Conservation (phyloP, 2,329 filamentous ascomycete genomes). For the Trichoderma atroviride region DNA sequence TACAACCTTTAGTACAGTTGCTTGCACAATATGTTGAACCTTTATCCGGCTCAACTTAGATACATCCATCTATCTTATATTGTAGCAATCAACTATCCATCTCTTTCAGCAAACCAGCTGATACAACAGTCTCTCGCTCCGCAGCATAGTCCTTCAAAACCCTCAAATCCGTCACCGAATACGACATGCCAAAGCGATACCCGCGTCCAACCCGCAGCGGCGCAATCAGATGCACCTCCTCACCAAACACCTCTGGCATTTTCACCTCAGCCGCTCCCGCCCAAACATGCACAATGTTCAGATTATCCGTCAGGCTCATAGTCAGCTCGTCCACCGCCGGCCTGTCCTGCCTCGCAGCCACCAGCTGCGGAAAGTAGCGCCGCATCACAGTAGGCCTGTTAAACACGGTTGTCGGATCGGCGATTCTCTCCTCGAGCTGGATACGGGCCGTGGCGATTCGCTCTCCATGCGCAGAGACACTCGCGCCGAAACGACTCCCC, state of each 20-base stretch:
- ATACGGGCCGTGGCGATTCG: not conserved
- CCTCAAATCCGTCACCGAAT: not conserved
- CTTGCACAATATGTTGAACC: not conserved
- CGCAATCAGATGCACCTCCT: not conserved
- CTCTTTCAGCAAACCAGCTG: not conserved
- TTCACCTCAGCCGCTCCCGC: not conserved
- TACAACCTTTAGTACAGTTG: not conserved
- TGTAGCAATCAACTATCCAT: not conserved
- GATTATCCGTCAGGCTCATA: not conserved
- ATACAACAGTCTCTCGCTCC: not conserved
- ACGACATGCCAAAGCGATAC: not conserved
- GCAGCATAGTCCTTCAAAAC: not conserved
- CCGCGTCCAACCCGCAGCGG: not conserved
- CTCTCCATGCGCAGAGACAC: not conserved
- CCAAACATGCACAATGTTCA: not conserved
- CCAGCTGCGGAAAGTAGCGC: not conserved
- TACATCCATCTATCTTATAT: not conserved
- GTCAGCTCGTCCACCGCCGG: not conserved
- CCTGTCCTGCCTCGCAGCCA: not conserved
- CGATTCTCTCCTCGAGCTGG: not conserved
- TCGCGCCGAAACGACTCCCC: not conserved
- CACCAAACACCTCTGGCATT: not conserved
- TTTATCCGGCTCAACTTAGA: too few species aligned
- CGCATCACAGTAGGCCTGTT: not conserved
- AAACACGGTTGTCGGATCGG: not conserved